A percentile compares a stretch with the other conserved stretches of the same genome.
Conservation (phyloP, 2,329 filamentous ascomycete species). For the Curvularia spicifera region DNA sequence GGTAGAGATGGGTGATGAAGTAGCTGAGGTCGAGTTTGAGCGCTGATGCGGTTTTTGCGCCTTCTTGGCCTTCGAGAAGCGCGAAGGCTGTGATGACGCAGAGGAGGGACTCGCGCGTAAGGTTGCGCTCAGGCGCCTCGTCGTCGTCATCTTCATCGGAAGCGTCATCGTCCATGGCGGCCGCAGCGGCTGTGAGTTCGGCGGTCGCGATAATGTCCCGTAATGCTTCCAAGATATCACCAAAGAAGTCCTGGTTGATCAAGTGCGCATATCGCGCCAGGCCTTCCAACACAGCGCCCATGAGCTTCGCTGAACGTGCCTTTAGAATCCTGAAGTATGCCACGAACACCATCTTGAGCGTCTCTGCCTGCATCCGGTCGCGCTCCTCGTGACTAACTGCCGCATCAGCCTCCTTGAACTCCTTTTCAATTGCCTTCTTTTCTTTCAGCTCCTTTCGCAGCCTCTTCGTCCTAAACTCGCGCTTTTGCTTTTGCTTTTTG, state of each 20-base stretch:
- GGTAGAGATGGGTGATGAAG: conserved; percentile 94
- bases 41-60: conserved; percentile 78
- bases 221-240: conserved; percentile 89
- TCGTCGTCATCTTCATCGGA: conserved; percentile 60
- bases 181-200: conserved; percentile 55
- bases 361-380: conserved; percentile 93
- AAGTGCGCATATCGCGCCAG: conserved; percentile 92
- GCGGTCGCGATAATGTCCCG: conserved; percentile 88
- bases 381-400: conserved; percentile 89
- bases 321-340: conserved; percentile 96
- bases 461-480: conserved; percentile 87
- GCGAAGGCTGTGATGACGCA: conserved; percentile 97
- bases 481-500: conserved; percentile 74
- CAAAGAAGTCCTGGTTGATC: conserved; percentile 99
- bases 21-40: conserved; percentile 91
- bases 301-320: conserved; percentile 77
- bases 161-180: conserved; percentile 54
- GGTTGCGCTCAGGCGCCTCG: conserved; percentile 61
- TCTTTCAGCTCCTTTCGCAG: conserved; percentile 84
- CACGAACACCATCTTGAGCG: conserved; percentile 92
- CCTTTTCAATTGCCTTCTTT: conserved; percentile 85
- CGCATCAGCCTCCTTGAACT: conserved; percentile 91
- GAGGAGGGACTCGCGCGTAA: conserved; percentile 86
- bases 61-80: conserved; percentile 93
- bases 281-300: conserved; percentile 96